Evolutionary conservation across 805 yeast genomes (phyloP), one percentile per base, ranked within the genome.

Genomic region (Wickerhamomyces ciferrii): DNA sequence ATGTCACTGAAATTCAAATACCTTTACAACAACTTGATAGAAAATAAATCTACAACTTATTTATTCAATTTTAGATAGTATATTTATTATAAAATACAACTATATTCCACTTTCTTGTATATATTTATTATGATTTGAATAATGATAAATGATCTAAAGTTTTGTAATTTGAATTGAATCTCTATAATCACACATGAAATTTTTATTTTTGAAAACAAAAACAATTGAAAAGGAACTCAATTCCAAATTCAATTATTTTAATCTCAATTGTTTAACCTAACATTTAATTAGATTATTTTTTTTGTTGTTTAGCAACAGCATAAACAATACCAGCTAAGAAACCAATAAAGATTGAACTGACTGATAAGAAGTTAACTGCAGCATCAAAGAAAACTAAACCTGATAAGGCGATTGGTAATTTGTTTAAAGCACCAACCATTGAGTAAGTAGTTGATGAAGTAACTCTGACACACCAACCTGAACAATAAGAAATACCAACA

Each of bases 401-500:
- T 36, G 96, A 84, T 49, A 94, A 76, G 15, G 99, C 99, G 62
- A 94, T 89, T 64, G 99, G 99, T 60, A 94, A 82, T 74, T 94
- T 94, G 81, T 94, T 94, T 69, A 94, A 80, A 46, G 99, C 99
- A 68, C 99, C 99, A 49, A 94, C 98, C 99, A 94, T 94, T 45
- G 97, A 89, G 75, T 94, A 94, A 46, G 99, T 94, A 46, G 99
- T 94, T 24, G 98, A 91, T 20, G 97, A 89, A 39, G 99, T 94
- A 53, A 94, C 98, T 74, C 99, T 88, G 55, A 94, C 96, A 80
- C 99, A 94, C 99, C 99, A 94, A 51, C 97, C 99, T 13, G 98
- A 90, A 70, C 97, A 89, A 80, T 94, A 94, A 40, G 98, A 92
- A 66, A 94, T 94, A 73, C 96, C 97, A 45, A 94, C 96, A 29